These are phyloP conservation scores for Anisodus acutangulus DNA, from an alignment of 257 asterid species.

Conservation along the genomic window DNA sequence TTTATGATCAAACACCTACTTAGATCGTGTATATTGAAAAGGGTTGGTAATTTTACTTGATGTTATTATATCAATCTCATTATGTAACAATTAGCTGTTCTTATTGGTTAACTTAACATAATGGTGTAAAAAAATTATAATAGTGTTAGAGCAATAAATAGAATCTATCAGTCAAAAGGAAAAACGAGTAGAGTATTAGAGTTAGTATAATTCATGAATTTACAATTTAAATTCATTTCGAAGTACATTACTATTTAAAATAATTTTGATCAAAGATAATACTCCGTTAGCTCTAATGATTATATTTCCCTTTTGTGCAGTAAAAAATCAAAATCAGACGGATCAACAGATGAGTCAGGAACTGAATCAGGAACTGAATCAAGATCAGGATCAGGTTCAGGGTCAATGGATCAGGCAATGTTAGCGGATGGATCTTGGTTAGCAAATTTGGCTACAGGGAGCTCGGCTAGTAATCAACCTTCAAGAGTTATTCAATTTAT, in stretches of 20 bases:
- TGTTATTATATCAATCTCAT: too few species aligned
- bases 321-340: conserved; percentile 49
- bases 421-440: conserved; percentile 76
- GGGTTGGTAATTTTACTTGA: too few species aligned
- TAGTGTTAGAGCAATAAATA: too few species aligned
- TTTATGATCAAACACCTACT: too few species aligned
- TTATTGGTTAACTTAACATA: too few species aligned
- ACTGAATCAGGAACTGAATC: conserved; percentile 36
- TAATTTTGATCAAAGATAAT: too few species aligned
- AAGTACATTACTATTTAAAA: background rate
- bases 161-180: background rate
- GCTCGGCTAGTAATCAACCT: conserved; percentile 38
- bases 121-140: too few species aligned
- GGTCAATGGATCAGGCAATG: conserved; percentile 51
- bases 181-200: background rate
- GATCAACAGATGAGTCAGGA: conserved; percentile 32
- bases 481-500: conserved; percentile 29
- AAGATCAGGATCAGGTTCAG: conserved; percentile 40
- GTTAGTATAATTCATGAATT: background rate
- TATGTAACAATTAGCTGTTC: too few species aligned
- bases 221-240: background rate
- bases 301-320: conserved; percentile 34
- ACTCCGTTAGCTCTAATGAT: background rate
- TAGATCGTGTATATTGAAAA: too few species aligned
- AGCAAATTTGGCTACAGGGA: conserved; percentile 75